Conservation (phyloP, 495 filamentous ascomycete genomes). For the Thermochaetoides thermophila region DNA sequence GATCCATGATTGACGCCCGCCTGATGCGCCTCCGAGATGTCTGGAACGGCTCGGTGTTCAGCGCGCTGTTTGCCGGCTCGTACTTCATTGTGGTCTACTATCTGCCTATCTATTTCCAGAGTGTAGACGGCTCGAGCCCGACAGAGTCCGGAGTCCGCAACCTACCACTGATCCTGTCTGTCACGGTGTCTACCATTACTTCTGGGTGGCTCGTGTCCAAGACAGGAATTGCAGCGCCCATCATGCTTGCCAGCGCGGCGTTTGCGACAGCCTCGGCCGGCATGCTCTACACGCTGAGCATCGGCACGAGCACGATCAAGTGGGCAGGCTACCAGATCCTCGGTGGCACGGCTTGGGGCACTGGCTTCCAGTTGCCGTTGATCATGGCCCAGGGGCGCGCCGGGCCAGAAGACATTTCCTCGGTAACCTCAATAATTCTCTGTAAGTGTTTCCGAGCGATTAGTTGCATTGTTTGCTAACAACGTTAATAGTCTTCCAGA, state of each 20-base stretch:
- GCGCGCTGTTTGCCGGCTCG: slow-evolving; percentile 28
- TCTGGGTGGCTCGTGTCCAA: slow-evolving; percentile 32
- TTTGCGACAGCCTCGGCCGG: slow-evolving; percentile 41
- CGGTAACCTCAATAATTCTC: slow-evolving; percentile 31
- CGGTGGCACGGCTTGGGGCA: slow-evolving; percentile 36
- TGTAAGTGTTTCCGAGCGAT: slow-evolving; percentile 19
- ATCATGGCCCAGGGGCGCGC: slow-evolving; percentile 42
- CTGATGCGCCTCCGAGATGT: slow-evolving; percentile 31
- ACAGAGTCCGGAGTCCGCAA: slow-evolving; percentile 35
- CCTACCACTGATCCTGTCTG: slow-evolving; percentile 37
- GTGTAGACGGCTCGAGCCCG: slow-evolving; percentile 29
- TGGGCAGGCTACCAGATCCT: slow-evolving; percentile 50
- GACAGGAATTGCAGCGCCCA: slow-evolving; percentile 37
- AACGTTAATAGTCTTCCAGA: slow-evolving; percentile 25
- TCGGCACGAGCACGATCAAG: slow-evolving; percentile 25
- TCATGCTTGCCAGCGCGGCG: slow-evolving; percentile 33
- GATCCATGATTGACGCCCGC: slow-evolving; percentile 29
- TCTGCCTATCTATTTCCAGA: slow-evolving; percentile 51
- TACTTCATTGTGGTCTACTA: slow-evolving; percentile 41
- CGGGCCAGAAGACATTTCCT: slow-evolving; percentile 17
- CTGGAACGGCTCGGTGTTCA: slow-evolving; percentile 20
- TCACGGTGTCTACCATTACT: slow-evolving; percentile 31
- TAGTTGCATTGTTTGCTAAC: neutral
- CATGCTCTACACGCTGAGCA: slow-evolving; percentile 33
- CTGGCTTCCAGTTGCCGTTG: slow-evolving; percentile 35